Evolutionary conservation across 495 filamentous ascomycete genomes (phyloP), one percentile per base, ranked within the genome.

Genomic region (Hypoxylon trugodes): DNA sequence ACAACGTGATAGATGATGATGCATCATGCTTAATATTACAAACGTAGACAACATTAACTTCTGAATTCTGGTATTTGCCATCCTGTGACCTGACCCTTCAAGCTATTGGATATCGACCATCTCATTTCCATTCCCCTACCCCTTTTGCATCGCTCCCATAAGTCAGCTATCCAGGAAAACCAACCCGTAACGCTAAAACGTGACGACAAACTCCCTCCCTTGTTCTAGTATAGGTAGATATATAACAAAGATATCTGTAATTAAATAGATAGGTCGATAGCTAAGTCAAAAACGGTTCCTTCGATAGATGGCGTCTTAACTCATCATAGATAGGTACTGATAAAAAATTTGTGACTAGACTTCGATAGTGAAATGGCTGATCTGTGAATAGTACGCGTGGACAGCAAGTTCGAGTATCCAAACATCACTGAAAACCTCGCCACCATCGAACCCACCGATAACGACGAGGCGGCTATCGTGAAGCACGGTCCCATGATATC

Each of bases 351-450:
- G 16, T 25, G 33, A 22, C 43, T 74, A 88, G 32, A 88, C 84
- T 69, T 87, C 86, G 57, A 88, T 87, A 10, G 76, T 82, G 55
- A 89, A 89, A 69, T 88, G 84, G 61, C 83, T 86, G 66, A 89
- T 89, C 66, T 89, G 86, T 42, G 84, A 86, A 57, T 88, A 89
- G 65, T 89, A 89, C 25, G 86, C 81, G 62, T 86, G 85, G 4
- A 88, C 84, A 2, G 84, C 86, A 41, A 89, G 74, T 70, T 89
- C 86, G 18, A 89, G 75, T 3, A 87, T 76, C 77, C 81, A 86
- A 10, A 85, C 84, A 52, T 89, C 86, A 18, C 79, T 79, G 71
- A 88, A 88, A 15, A 88, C 85, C 61, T 84, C 82, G 45, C 75
- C 77, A 25, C 86, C 86, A 67, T 89, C 86, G 57, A 88, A 89